These are phyloP conservation scores for Geotrichum bryndzae DNA, from an alignment of 1,139 yeast genomes.

Conservation along the genomic window DNA sequence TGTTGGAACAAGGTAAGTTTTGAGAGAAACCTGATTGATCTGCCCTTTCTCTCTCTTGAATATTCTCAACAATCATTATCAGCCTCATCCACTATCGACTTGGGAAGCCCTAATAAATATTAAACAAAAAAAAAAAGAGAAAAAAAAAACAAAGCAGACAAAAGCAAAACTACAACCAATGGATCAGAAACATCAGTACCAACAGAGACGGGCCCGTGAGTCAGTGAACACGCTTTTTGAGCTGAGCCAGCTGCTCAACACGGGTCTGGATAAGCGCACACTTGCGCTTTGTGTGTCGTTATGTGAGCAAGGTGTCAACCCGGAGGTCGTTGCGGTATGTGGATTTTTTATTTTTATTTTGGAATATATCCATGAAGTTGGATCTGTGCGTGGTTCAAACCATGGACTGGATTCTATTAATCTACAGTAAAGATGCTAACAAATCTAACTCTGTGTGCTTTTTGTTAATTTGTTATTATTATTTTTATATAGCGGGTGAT, in stretches of 20 bases:
- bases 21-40: too few species aligned
- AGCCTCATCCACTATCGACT: too few species aligned
- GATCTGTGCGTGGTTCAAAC: background rate
- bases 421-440: background rate
- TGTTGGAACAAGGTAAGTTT: too few species aligned
- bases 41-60: too few species aligned
- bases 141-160: background rate
- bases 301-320: constrained; percentile 29
- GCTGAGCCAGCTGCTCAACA: constrained; percentile 30
- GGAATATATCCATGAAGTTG: background rate
- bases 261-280: constrained; percentile 27
- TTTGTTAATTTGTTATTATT: too few species aligned
- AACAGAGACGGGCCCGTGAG: constrained; percentile 16
- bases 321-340: constrained; percentile 29
- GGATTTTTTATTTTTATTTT: background rate
- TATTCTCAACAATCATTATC: too few species aligned
- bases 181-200: constrained; percentile 7
- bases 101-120: too few species aligned
- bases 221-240: constrained; percentile 26
- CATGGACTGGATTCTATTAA: background rate
- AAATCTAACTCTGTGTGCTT: background rate
- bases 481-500: background rate
- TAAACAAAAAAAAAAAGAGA: too few species aligned
- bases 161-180: background rate
- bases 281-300: constrained; percentile 27